phyloP scores from a whole-genome alignment of 73 alveolate genomes.

The Paraurostyla sp. region DNA sequence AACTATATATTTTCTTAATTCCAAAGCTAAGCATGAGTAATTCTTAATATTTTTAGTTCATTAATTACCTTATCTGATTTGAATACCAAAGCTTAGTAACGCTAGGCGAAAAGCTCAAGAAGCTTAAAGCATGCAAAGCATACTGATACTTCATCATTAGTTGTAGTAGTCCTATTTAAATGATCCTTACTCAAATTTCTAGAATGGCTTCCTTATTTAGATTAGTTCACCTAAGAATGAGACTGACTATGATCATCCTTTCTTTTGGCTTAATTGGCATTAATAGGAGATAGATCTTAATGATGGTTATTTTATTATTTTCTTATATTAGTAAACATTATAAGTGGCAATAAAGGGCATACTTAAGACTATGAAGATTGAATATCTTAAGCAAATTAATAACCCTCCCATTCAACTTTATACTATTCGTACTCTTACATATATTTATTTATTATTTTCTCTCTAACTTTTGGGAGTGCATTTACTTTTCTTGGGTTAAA shows the following conservation, averaged over 20 bases:
- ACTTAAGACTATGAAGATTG: too few species aligned
- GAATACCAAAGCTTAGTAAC: neutral
- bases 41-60: neutral
- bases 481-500: neutral
- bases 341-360: slow-evolving; percentile 28
- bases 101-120: neutral
- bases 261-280: too few species aligned
- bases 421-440: neutral
- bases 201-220: neutral
- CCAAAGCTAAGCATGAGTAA: neutral
- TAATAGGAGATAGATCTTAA: too few species aligned
- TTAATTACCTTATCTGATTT: slow-evolving; percentile 12
- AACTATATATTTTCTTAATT: neutral
- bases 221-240: neutral
- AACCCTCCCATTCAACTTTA: neutral
- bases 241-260: neutral
- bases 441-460: neutral
- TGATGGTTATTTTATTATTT: too few species aligned
- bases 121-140: slow-evolving; percentile 11
- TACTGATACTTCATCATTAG: neutral
- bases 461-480: neutral
- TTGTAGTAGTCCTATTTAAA: neutral
- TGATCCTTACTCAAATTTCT: neutral
- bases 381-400: neutral
- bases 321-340: neutral